Evolutionary conservation across 2,329 filamentous ascomycete species (phyloP), one percentile per base, ranked within the genome.

Genomic region (Akanthomyces dipterigenus): DNA sequence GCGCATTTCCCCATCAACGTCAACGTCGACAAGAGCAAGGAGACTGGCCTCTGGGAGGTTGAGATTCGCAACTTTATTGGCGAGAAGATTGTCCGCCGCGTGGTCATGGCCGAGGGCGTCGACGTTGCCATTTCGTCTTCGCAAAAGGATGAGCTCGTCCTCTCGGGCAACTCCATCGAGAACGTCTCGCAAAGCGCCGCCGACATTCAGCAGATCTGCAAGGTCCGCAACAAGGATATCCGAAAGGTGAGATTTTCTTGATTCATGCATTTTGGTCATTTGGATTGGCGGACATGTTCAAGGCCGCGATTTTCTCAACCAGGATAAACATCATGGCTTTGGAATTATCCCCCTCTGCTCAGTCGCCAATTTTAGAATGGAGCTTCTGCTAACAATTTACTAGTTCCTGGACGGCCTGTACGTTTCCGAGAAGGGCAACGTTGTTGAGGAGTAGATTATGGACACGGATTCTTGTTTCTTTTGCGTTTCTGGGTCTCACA

Each of bases 1-100:
- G 95, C 95, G 78, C 95, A 99, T 89, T 99, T 99, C 78, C 95
- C 95, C 82, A 99, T 99, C 91, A 99, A 99, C 87, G 93, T 99
- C 84, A 98, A 97, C 86, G 81, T 99, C 71, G 92, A 96, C 74
- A 93, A 97, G 89, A 93, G 93, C 87, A 78, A 80, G 75, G 95
- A 98, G 83, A 95, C 91, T 67, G 93, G 88, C 71, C 81, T 88
- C 72, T 89, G 76, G 77, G 90, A 96, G 81, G 90, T 99, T 76
- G 95, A 99, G 88, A 98, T 99, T 85, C 89, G 95, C 80, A 97
- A 97, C 88, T 97, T 97, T 84, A 88, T 97, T 76, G 93, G 95
- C 79, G 95, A 99, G 91, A 99, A 99, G 90, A 91, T 96, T 76
- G 91, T 98, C 74, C 93, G 95, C 80, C 87, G 87, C 71, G 90